Conservation (phyloP, 441 rosid genomes). For the Pelargonium myrrhifolium region DNA sequence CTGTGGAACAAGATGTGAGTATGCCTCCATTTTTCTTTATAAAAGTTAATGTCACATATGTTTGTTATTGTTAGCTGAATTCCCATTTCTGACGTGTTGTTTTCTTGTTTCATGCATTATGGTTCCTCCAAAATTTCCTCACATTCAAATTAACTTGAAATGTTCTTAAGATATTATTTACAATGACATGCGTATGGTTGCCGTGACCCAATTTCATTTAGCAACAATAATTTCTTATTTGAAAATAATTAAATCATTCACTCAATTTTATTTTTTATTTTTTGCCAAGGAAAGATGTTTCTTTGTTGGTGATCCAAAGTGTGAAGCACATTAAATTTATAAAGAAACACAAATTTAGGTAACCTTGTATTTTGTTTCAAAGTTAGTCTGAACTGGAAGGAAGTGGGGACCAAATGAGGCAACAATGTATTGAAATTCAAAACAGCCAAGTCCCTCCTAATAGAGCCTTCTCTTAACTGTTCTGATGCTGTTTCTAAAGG, state of each 20-base stretch:
- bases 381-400: neutral
- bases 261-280: no score
- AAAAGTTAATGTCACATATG: neutral
- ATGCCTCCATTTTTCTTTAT: constrained; percentile 10
- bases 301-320: no score
- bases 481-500: constrained; percentile 1
- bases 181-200: constrained; percentile 5
- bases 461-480: neutral
- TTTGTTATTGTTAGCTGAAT: neutral
- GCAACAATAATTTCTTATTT: no score
- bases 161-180: neutral
- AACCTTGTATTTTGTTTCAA: neutral
- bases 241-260: no score
- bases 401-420: constrained; percentile 1
- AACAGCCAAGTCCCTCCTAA: neutral
- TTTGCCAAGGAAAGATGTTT: no score
- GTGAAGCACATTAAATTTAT: no score
- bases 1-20: constrained; percentile 90
- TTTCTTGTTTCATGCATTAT: constrained; percentile 2
- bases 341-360: no score
- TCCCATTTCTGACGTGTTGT: neutral
- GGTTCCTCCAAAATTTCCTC: neutral
- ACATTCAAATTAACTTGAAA: neutral
- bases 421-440: neutral
- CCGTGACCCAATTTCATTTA: no score